Evolutionary conservation across 1,284 basidiomycete species (phyloP).

Genomic region (Wallemia ichthyophaga): DNA sequence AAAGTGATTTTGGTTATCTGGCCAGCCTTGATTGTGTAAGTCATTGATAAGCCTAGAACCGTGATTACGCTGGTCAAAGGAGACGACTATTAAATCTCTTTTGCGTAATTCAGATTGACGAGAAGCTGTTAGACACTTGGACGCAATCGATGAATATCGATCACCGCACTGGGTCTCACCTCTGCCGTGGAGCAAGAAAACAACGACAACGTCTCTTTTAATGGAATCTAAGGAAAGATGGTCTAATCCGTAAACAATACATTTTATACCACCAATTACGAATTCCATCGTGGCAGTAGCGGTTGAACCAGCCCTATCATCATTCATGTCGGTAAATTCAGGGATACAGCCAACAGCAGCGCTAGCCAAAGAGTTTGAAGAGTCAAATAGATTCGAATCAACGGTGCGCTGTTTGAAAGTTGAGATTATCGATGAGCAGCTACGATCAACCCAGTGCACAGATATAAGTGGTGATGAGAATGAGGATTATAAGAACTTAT

Average conservation of each 20-base stretch:
- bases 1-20: conserved; percentile 8
- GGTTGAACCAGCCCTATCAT: not conserved
- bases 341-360: not conserved
- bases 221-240: not conserved
- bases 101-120: not conserved
- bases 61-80: conserved; percentile 16
- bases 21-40: conserved; percentile 13
- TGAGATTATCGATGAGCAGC: not conserved
- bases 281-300: not conserved
- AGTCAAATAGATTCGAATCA: not conserved
- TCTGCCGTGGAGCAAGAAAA: conserved; percentile 35
- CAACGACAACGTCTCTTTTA: conserved; percentile 18
- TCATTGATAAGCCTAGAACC: conserved; percentile 13
- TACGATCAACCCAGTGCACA: not conserved
- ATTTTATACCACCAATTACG: not conserved
- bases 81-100: conserved; percentile 13
- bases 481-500: not conserved
- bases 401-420: not conserved
- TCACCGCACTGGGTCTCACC: conserved; percentile 1
- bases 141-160: not conserved
- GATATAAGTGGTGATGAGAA: not conserved
- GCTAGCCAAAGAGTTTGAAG: not conserved
- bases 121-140: not conserved
- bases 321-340: not conserved
- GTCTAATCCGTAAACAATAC: not conserved